Percentiles rank a stretch among this genome's conserved stretches.
Conservation (phyloP, 2,329 filamentous ascomycete genomes). For the Colletotrichum orbiculare region DNA sequence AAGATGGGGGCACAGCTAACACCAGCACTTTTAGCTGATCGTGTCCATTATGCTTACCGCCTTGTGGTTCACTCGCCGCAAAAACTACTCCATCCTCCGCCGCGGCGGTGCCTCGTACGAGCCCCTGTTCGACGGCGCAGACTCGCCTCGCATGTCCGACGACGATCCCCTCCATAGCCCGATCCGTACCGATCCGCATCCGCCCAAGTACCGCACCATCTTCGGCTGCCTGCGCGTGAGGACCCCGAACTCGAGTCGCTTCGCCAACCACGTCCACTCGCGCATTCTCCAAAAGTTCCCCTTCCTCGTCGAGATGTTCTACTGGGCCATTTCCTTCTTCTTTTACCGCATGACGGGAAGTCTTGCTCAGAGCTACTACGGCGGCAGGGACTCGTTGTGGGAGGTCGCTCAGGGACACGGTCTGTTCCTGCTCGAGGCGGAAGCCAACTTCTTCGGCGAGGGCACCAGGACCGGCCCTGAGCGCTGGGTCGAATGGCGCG, state of each 20-base stretch:
- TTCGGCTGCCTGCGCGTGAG: constrained; percentile 58
- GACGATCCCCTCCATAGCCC: constrained; percentile 33
- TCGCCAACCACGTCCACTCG: constrained; percentile 68
- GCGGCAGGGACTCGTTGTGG: constrained; percentile 52
- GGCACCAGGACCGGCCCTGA: constrained; percentile 48
- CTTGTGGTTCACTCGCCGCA: constrained; percentile 51
- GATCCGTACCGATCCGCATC: constrained; percentile 43
- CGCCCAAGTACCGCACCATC: constrained; percentile 61
- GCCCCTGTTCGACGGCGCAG: constrained; percentile 39
- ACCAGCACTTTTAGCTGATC: constrained; percentile 44
- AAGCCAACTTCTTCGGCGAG: constrained; percentile 58
- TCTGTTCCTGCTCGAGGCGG: constrained; percentile 64
- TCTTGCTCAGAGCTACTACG: constrained; percentile 61
- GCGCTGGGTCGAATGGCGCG: constrained; percentile 55
- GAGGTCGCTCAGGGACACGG: constrained; percentile 66
- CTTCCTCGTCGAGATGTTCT: constrained; percentile 79
- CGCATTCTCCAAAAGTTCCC: constrained; percentile 73
- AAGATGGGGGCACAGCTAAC: constrained; percentile 1
- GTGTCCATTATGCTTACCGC: constrained; percentile 50
- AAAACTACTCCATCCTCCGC: constrained; percentile 48
- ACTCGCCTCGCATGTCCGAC: constrained; percentile 41
- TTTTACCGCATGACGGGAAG: constrained; percentile 71
- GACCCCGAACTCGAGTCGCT: constrained; percentile 71
- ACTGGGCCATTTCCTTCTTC: constrained; percentile 74
- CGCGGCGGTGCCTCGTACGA: constrained; percentile 38